Evolutionary conservation across 2,329 filamentous ascomycete genomes (phyloP).

Genomic region (Fusarium pseudoanthophilum): DNA sequence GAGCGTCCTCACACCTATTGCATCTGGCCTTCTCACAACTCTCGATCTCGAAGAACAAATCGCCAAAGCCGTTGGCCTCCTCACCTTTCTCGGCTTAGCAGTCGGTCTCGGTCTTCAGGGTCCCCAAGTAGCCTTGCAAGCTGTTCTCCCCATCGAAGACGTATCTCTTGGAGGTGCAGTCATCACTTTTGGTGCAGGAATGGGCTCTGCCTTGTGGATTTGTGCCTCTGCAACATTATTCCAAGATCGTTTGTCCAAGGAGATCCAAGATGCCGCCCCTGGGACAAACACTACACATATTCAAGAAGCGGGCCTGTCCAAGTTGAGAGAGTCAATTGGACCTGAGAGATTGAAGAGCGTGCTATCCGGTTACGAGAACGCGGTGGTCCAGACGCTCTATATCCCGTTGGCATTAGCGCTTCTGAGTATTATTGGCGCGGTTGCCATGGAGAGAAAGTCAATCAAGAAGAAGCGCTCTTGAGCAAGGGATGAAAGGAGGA

Average conservation of each 20-base stretch:
- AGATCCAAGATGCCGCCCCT: conserved; percentile 25
- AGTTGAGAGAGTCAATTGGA: conserved; percentile 28
- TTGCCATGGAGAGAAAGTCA: conserved; percentile 39
- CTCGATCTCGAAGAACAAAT: conserved; percentile 36
- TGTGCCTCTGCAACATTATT: conserved; percentile 42
- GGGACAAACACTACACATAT: conserved; percentile 15
- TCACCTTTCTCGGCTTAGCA: conserved; percentile 34
- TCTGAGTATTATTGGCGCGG: conserved; percentile 30
- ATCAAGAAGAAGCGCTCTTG: conserved; percentile 38
- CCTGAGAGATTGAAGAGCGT: conserved; percentile 21
- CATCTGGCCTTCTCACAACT: conserved; percentile 39
- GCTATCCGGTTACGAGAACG: conserved; percentile 35
- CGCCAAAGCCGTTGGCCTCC: conserved; percentile 30
- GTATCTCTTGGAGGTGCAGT: conserved; percentile 40
- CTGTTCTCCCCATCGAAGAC: conserved; percentile 34
- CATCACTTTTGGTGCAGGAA: conserved; percentile 37
- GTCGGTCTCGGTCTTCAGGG: conserved; percentile 40
- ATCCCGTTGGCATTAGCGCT: conserved; percentile 34
- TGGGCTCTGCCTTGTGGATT: conserved; percentile 41
- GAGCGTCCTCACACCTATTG: conserved; percentile 33
- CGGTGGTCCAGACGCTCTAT: conserved; percentile 38
- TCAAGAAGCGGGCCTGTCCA: conserved; percentile 25
- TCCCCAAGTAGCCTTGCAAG: conserved; percentile 33
- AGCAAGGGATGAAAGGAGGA: too few relatives aligned
- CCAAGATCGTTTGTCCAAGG: conserved; percentile 29